Evolutionary conservation across 768 basidiomycete species (phyloP), one percentile per base, ranked within the genome.

Genomic region (Mycena sanguinolenta): DNA sequence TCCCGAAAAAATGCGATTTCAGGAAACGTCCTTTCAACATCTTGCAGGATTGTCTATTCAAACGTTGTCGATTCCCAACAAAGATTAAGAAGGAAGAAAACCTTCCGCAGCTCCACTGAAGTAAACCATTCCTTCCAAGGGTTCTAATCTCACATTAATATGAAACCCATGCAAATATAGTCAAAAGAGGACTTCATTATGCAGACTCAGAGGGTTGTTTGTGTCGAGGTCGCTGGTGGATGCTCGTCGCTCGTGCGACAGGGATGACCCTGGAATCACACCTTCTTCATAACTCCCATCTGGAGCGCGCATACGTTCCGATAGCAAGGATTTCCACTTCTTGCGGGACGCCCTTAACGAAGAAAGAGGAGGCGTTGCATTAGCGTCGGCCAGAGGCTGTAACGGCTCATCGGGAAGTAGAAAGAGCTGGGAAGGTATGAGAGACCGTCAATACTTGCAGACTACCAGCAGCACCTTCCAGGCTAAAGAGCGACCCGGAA

Each of bases 1-100:
- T 90, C 86, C 30, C 94, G 90, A 80, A 98, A 99, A 82, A 97
- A 99, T 9, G 87, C 85, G 66, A 98, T 91, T 69, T 99, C 98
- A n/a, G 98, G 98, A 77, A 99, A 99, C 91, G 98, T 99, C 75
- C 98, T 87, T 75, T 98, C 95, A 0, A 99, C 98, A 77, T 99
- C 98, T 80, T 98, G 95, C 44, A 90, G 82, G 57, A 99, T 98
- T 16, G 90, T 94, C 78, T 34, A 34, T 34, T 34, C 10, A 34
- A 34, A 34, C 10, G 10, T 34, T 4, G 32, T 34, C 32, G 32
- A 5, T 34, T 34, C 6, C 32, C 32, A 34, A 5, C 6, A 34
- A 34, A 34, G 10, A 34, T 10, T 10, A 34, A 34, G 10, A 34
- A 10, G 10, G 32, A 34, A 34, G 32, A 34, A 10, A 34, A 34